Base-by-base conservation (phyloP, 163 green algal genomes). In the Chlamydomonas reinhardtii region DNA sequence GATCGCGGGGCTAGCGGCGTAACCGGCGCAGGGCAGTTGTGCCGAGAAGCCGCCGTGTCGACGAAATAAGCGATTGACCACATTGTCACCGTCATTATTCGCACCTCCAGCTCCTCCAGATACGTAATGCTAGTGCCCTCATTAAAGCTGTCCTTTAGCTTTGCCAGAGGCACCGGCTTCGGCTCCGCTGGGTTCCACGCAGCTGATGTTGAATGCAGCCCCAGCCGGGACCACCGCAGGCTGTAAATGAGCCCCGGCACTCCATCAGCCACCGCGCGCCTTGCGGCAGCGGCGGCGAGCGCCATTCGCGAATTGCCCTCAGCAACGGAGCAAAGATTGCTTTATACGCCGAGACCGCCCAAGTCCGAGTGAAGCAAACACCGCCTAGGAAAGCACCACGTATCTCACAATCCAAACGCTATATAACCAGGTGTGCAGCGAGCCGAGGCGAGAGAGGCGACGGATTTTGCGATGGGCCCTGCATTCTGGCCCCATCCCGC, bases 91-190 rank as follows among this genome's bases (percentile, higher is more conserved):
- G 48, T 14, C 19, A 56, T 56, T 56, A 56, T 56, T 56, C 48
- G 48, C 48, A 56, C 48, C 91, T 99, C 96, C 62, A 99, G 93
- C 84, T 98, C 94, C 89, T 99, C 97, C 61, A 99, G 89, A 86
- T 99, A 99, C 0, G 95, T 95, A 35, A 92, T 92, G 81, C 86
- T 96, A 29, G 95, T 99, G 52, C 94, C 98, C 87, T 99, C 95
- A 31, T 99, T 94, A 82, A 99, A 99, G 39, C 93, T 95, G 88
- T 99, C 98, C 82, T 98, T 98, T 14, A 99, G 88, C 90, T 99
- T 98, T 20, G 83, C 82, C 34, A 99, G 90, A 17, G 96, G 91
- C 71, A 99, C 96, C 5, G 97, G 89, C 79, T 96, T 92, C 3
- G 95, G 93, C 54, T 81, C 43, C 61, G 65, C 82, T 0, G 82